phyloP scores from a whole-genome alignment of 78 protist species.

The Dictyostelium firmibasis region DNA sequence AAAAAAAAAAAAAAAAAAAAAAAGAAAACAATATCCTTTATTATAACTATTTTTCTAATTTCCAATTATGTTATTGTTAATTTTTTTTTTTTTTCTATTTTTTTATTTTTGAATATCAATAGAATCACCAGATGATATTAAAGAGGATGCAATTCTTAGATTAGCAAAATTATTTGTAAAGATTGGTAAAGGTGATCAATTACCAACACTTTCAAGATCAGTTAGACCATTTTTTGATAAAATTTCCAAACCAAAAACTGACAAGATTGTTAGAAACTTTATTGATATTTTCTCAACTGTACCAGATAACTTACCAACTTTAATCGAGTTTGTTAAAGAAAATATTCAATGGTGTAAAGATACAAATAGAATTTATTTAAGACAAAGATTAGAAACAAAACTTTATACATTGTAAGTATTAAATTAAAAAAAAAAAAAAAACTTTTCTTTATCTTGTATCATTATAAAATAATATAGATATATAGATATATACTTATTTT shows the following conservation, averaged over 20 bases:
- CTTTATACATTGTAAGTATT: conserved; percentile 83
- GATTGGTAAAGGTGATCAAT: conserved; percentile 36
- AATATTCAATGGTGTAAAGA: conserved; percentile 94
- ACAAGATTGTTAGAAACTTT: conserved; percentile 87
- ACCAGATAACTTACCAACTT: conserved; percentile 53
- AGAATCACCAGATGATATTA: conserved; percentile 74
- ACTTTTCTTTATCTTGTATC: too few species aligned
- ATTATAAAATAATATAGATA: too few species aligned
- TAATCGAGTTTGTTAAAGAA: conserved; percentile 89
- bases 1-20: not conserved
- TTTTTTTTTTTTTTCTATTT: too few species aligned
- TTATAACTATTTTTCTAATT: too few species aligned
- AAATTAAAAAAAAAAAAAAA: too few species aligned
- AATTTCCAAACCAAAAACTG: conserved; percentile 96
- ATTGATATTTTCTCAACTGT: conserved; percentile 11
- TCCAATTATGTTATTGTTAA: too few species aligned
- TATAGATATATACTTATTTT: too few species aligned
- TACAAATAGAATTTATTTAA: conserved; percentile 95
- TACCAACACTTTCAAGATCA: conserved; percentile 45
- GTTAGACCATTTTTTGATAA: conserved; percentile 79
- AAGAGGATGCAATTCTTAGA: conserved; percentile 75
- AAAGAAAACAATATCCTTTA: too few species aligned
- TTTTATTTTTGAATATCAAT: not conserved
- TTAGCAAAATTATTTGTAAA: conserved; percentile 68
- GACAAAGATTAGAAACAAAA: conserved; percentile 95